A percentile compares a stretch with the other conserved stretches of the same genome.
Conservation (phyloP, 2,329 filamentous ascomycete species). For the Samsoniella hepiali region DNA sequence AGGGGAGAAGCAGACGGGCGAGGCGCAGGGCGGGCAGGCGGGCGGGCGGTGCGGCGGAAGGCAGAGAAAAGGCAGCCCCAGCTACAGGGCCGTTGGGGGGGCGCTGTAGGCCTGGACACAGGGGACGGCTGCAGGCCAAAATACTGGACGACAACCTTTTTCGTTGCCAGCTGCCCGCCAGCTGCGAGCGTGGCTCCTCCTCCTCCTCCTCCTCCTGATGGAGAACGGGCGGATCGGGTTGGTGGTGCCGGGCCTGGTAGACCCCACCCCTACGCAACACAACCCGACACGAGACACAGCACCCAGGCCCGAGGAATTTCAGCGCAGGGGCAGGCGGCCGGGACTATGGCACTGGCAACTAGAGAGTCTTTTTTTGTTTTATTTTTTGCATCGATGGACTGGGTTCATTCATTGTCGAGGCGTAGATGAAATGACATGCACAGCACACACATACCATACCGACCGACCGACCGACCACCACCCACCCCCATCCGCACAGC, state of each 20-base stretch:
- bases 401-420: no score
- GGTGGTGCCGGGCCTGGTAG: slow-evolving; percentile 11
- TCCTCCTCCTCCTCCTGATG: not conserved
- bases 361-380: not conserved
- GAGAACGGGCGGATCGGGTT: slow-evolving; percentile 16
- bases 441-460: no score
- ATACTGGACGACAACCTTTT: not conserved
- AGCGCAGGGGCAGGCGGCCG: not conserved
- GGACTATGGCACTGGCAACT: no score
- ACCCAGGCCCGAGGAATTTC: not conserved
- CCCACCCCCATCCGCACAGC: not conserved
- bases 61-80: not conserved
- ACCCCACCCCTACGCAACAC: slow-evolving; percentile 14
- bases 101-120: no score
- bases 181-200: no score
- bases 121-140: not conserved
- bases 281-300: slow-evolving; percentile 4
- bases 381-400: not conserved
- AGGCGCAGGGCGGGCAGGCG: not conserved
- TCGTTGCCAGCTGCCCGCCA: slow-evolving; percentile 2
- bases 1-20: slow-evolving; percentile 4
- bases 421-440: no score
- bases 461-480: no score
- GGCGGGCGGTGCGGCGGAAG: not conserved
- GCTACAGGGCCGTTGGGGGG: no score